Percentiles rank a stretch among this genome's conserved stretches.
Evolutionary conservation across 345 rosid genomes (phyloP).

Genomic region (Eucalyptus curtisii): DNA sequence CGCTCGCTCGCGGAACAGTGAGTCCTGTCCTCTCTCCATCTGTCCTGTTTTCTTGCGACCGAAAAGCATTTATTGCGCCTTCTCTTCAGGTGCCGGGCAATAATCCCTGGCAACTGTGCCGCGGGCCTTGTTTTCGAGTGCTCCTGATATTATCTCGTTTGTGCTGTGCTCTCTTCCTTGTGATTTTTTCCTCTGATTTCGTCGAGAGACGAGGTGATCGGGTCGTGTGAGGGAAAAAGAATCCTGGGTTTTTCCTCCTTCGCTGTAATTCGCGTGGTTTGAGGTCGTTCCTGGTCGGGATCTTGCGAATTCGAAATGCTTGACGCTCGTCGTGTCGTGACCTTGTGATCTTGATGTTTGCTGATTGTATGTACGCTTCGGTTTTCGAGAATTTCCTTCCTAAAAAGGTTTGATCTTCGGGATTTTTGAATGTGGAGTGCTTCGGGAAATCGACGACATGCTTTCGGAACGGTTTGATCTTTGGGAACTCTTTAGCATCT

Average conservation of each 20-base stretch:
- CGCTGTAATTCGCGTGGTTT: not conserved
- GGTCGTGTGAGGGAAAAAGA: not conserved
- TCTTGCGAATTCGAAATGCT: not conserved
- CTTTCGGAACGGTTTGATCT: not conserved
- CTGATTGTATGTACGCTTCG: not conserved
- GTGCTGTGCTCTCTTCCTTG: not conserved
- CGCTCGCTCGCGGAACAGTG: not conserved
- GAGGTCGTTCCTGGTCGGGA: not conserved
- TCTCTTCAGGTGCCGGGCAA: not conserved
- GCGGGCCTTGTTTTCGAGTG: not conserved
- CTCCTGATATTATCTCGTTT: not conserved
- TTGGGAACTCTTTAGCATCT: not conserved
- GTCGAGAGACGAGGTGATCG: not conserved
- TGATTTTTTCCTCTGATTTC: not conserved
- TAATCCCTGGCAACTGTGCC: not conserved
- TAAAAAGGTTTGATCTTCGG: not conserved
- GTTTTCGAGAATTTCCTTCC: not conserved
- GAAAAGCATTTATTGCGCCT: not conserved
- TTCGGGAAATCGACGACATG: not conserved
- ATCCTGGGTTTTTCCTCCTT: not conserved
- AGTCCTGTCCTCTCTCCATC: not conserved
- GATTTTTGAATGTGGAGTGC: not conserved
- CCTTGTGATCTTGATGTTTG: not conserved
- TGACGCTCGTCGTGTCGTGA: not conserved
- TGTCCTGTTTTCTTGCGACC: not conserved